Evolutionary conservation across 805 yeast genomes (phyloP).

Genomic region (Ogataea philodendri): DNA sequence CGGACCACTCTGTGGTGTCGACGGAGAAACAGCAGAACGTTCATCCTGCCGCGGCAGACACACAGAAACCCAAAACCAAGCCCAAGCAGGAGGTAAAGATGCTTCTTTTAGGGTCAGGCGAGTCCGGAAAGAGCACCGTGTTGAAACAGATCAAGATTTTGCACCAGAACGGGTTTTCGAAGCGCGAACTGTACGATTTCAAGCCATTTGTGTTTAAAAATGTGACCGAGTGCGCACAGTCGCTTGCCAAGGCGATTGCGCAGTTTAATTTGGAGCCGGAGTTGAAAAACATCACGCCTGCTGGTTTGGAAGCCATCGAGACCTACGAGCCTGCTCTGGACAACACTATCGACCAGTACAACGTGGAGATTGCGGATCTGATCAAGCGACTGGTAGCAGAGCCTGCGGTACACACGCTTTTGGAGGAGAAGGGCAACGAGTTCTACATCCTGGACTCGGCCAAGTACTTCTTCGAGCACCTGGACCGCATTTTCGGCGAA

Average conservation of each 20-base stretch:
- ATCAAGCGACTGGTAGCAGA: conserved; percentile 54
- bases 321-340: conserved; percentile 52
- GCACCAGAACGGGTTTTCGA: conserved; percentile 67
- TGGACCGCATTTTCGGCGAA: conserved; percentile 56
- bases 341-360: conserved; percentile 47
- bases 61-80: conserved; percentile 10
- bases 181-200: conserved; percentile 71
- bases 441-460: conserved; percentile 89
- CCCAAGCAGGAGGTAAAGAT: conserved; percentile 61
- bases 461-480: conserved; percentile 65
- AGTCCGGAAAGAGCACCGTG: conserved; percentile 77
- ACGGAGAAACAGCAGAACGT: background rate
- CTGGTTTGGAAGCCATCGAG: conserved; percentile 44
- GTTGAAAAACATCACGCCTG: conserved; percentile 32
- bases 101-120: conserved; percentile 83
- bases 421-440: conserved; percentile 59
- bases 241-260: conserved; percentile 62
- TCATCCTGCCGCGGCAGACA: background rate
- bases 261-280: conserved; percentile 43
- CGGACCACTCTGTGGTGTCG: too few relatives aligned
- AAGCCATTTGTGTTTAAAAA: conserved; percentile 78
- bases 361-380: conserved; percentile 46
- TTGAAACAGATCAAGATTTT: conserved; percentile 79
- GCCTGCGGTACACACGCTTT: conserved; percentile 55
- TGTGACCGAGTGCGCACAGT: conserved; percentile 71